Evolutionary conservation across 2,329 filamentous ascomycete genomes (phyloP).

Genomic region (Apiospora saccharicola): DNA sequence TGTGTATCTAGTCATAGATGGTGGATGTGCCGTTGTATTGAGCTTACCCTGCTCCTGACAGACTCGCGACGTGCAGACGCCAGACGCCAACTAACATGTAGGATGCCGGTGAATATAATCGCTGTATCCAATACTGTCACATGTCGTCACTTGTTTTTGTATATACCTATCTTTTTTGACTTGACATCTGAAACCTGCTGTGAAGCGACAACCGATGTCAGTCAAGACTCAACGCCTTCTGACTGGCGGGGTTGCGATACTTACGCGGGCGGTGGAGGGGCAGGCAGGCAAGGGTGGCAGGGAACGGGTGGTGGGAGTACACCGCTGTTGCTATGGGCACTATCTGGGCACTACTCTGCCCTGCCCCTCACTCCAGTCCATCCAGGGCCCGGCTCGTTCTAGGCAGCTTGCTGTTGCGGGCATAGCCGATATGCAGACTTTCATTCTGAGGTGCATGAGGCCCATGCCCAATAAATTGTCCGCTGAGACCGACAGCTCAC

Average conservation of each 20-base stretch:
- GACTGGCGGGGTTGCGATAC: constrained; percentile 8
- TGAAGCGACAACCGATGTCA: constrained; percentile 16
- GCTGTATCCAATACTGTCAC: not conserved
- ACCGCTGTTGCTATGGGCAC: constrained; percentile 20
- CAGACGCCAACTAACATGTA: not conserved
- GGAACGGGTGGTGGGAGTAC: not conserved
- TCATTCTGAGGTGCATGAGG: constrained; percentile 13
- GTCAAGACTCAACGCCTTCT: not conserved
- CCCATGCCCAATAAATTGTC: constrained; percentile 18
- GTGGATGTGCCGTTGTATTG: constrained; percentile 1
- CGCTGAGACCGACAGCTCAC: constrained; percentile 14
- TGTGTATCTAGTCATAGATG: not conserved
- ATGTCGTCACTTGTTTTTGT: not conserved
- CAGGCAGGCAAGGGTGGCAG: not conserved
- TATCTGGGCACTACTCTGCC: constrained; percentile 5
- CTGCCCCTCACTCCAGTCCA: constrained; percentile 1
- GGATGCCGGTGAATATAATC: not conserved
- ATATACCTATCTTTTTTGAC: not conserved
- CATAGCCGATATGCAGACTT: constrained; percentile 12
- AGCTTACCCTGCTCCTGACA: not conserved
- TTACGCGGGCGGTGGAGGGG: not conserved
- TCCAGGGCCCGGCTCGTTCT: constrained; percentile 13
- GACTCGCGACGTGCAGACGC: not conserved
- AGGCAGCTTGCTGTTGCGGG: constrained; percentile 14
- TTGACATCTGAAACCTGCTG: constrained; percentile 17